A percentile compares a stretch with the other conserved stretches of the same genome.
phyloP scores from a whole-genome alignment of 129 eudicot species.

The Heracleum sosnowskyi region DNA sequence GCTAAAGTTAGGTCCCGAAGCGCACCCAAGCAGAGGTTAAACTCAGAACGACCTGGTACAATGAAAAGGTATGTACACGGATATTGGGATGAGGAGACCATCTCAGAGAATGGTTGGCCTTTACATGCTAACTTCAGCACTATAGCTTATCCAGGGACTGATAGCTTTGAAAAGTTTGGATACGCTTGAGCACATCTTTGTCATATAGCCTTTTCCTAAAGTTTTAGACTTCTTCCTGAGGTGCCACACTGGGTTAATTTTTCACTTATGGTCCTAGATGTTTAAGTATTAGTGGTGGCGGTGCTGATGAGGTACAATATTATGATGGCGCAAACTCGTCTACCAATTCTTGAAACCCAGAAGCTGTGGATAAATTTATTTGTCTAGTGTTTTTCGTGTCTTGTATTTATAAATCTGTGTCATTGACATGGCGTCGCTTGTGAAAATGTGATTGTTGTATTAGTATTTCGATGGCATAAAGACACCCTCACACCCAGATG shows the following conservation, averaged over 20 bases:
- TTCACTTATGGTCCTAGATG: constrained; percentile 10
- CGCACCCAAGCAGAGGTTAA: constrained; percentile 70
- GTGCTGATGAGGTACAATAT: constrained; percentile 4
- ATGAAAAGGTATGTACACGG: constrained; percentile 27
- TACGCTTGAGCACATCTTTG: neutral
- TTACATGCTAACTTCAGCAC: constrained; percentile 15
- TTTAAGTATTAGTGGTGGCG: neutral
- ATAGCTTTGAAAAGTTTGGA: constrained; percentile 11
- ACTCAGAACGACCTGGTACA: constrained; percentile 35
- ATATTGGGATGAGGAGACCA: constrained; percentile 47
- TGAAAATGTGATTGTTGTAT: constrained; percentile 12
- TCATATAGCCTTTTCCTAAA: neutral
- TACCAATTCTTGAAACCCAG: neutral
- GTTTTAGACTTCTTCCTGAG: neutral
- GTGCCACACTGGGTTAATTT: constrained; percentile 1
- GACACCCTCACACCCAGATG: neutral
- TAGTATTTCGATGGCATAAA: neutral
- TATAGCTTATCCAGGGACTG: constrained; percentile 22
- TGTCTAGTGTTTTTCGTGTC: neutral
- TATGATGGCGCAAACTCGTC: neutral
- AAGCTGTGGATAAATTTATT: neutral
- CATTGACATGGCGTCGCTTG: constrained; percentile 13
- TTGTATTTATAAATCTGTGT: neutral
- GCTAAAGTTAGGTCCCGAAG: constrained; percentile 85
- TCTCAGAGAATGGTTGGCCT: constrained; percentile 49